Base-by-base conservation (phyloP, 371 early-diverging fungal species). In the Mortierella polycephala region DNA sequence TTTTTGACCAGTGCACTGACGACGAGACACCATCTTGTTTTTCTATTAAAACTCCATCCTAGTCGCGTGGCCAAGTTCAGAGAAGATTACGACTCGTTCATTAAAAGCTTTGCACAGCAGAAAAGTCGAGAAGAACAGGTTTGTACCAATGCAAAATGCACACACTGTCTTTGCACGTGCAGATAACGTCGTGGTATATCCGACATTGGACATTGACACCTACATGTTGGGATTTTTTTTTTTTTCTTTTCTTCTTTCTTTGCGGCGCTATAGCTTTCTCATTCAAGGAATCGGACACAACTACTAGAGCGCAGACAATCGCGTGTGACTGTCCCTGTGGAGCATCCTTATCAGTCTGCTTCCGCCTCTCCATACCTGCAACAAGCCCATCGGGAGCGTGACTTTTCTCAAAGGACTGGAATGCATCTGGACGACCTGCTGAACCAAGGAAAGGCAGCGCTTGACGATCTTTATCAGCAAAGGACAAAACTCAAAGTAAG, bases 381-480 rank as follows among this genome's bases (percentile, higher is more conserved):
- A 21, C 81, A 76, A 56, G 75, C 76, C 13, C 75, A 81, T 55
- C 65, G 81, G 46, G 81, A 82, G 60, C 61, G 74, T 10, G 81
- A 87, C 1, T 90, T 89, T 71, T 83, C 87, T 44, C 83, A 86
- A 58, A 80, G 71, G 18, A 88, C 92, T 6, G 92, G 90, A 37
- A 72, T 84, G 20, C 86, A 87, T 37, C 57, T 95, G 46, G 95
- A 94, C 68, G 91, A 91, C 46, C 92, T 88, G 83, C 86, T 94
- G 65, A 71, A 84, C 39, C 91, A 92, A 82, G 94, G 92, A 60
- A 88, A 88, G 51, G 85, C 75, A 5, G 85, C 90, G 3, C 75
- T 95, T 49, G 87, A 89, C 45, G 91, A 94, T 71, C 75, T 95
- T 54, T 87, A 86, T 50, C 93, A 94, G 81, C 96, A 95, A 67